These are phyloP conservation scores for Penicillium ucsense DNA, from an alignment of 495 filamentous ascomycete species.

Conservation along the genomic window DNA sequence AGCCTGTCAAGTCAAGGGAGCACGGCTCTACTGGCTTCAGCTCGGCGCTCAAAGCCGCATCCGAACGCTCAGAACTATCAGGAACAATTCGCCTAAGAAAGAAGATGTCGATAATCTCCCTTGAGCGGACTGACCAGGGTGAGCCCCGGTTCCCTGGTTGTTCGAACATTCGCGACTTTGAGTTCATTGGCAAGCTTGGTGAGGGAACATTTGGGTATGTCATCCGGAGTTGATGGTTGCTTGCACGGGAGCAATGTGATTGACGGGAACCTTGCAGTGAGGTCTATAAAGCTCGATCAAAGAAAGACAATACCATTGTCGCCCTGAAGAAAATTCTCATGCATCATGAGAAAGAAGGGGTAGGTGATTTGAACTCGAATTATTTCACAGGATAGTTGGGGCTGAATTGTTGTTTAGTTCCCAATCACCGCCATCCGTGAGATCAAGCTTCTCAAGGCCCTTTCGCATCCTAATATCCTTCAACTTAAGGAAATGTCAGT, in stretches of 20 bases:
- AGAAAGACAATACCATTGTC: conserved; percentile 59
- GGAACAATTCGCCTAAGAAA: no score
- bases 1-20: no score
- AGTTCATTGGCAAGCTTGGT: conserved; percentile 82
- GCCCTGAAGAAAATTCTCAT: conserved; percentile 95
- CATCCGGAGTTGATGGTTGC: neutral
- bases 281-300: conserved; percentile 81
- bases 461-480: conserved; percentile 83
- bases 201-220: conserved; percentile 93
- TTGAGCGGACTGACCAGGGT: conserved; percentile 29
- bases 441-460: conserved; percentile 92
- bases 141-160: conserved; percentile 62
- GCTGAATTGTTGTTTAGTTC: conserved; percentile 43
- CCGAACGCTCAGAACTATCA: no score
- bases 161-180: conserved; percentile 80
- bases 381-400: neutral
- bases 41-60: no score
- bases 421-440: conserved; percentile 96
- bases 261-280: conserved; percentile 44
- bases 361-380: conserved; percentile 24
- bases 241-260: neutral
- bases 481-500: conserved; percentile 92
- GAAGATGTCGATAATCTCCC: conserved; percentile 25
- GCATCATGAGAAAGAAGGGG: conserved; percentile 95
- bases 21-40: no score